A percentile compares a stretch with the other conserved stretches of the same genome.
Conservation (phyloP, 352 stramenopile genomes). For the Phytophthora pistaciae region DNA sequence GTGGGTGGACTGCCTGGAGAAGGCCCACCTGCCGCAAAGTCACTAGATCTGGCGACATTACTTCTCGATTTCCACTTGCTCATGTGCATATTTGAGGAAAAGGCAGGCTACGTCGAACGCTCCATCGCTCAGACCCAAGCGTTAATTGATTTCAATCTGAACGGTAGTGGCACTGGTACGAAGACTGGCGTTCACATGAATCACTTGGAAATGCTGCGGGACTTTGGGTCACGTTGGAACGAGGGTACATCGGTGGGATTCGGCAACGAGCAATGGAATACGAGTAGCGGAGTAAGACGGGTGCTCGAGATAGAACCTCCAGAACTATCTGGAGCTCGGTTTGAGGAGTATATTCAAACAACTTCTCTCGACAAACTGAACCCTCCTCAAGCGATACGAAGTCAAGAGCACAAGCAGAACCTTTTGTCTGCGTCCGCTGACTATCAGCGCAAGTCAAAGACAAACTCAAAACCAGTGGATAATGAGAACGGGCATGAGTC, state of each 20-base stretch:
- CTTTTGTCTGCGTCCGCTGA: conserved; percentile 42
- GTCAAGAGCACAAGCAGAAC: conserved; percentile 46
- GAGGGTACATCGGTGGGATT: conserved; percentile 25
- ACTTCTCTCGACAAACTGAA: conserved; percentile 40
- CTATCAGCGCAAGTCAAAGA: conserved; percentile 24
- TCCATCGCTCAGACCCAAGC: conserved; percentile 76
- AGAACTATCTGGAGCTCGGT: conserved; percentile 13
- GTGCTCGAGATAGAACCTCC: conserved; percentile 13
- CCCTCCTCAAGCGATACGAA: conserved; percentile 39
- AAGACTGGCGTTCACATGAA: neutral
- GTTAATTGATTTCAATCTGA: conserved; percentile 61
- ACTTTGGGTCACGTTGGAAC: conserved; percentile 51
- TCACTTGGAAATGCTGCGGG: conserved; percentile 33
- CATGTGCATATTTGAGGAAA: conserved; percentile 64
- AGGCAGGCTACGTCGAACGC: conserved; percentile 68
- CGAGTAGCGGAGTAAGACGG: neutral
- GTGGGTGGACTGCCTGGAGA: neutral
- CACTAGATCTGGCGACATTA: conserved; percentile 22
- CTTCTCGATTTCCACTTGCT: conserved; percentile 60
- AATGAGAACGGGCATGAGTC: neutral
- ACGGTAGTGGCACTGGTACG: neutral
- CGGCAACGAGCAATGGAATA: conserved; percentile 30
- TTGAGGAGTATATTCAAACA: conserved; percentile 32
- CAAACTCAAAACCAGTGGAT: neutral
- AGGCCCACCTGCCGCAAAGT: neutral